A percentile compares a stretch with the other conserved stretches of the same genome.
phyloP scores from a whole-genome alignment of 176 grass and related monocot species.

The Sorghum bicolor region DNA sequence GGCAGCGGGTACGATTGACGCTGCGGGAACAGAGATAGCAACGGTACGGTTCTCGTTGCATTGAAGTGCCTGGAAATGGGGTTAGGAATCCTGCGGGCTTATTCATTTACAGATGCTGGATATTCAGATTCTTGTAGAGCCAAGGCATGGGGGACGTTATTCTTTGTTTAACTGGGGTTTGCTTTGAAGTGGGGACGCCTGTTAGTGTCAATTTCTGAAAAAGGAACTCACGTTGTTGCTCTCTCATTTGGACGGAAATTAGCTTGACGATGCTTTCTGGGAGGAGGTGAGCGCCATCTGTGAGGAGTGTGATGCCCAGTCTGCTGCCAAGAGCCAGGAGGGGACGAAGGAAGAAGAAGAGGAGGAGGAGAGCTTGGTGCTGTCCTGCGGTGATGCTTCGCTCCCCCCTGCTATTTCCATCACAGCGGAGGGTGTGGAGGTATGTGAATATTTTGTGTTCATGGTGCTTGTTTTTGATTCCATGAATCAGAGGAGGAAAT shows the following conservation, averaged over 20 bases:
- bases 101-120: not conserved
- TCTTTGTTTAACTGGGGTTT: not conserved
- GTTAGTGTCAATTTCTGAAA: not conserved
- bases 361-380: constrained; percentile 27
- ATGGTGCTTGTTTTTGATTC: not conserved
- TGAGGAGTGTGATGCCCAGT: constrained; percentile 16
- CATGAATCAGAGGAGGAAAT: not conserved
- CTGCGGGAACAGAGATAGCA: constrained; percentile 1
- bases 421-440: not conserved
- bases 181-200: not conserved
- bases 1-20: not conserved
- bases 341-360: not conserved
- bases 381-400: constrained; percentile 19
- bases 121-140: not conserved
- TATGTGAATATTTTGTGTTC: constrained; percentile 23
- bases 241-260: not conserved
- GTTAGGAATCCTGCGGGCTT: not conserved
- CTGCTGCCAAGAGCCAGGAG: constrained; percentile 20
- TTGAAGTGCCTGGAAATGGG: not conserved
- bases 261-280: constrained; percentile 41
- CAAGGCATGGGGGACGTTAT: not conserved
- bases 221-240: not conserved
- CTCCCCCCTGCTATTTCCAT: constrained; percentile 42
- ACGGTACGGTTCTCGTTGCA: constrained; percentile 20
- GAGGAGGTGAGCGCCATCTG: constrained; percentile 10